Evolutionary conservation across 331 rosid genomes (phyloP), one percentile per base, ranked within the genome.

Genomic region (Cydonia oblonga): DNA sequence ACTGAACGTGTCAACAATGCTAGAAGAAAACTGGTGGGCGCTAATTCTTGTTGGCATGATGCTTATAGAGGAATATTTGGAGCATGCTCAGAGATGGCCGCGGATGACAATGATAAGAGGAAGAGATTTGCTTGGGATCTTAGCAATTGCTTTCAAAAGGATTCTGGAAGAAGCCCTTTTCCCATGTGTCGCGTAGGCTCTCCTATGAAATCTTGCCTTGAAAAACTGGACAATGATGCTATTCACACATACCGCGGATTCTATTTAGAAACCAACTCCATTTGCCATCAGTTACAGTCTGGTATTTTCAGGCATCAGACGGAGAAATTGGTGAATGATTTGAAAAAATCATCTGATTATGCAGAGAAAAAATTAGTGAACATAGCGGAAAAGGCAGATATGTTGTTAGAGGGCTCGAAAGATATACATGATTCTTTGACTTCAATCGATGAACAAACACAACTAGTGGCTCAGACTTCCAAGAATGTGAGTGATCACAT

Each of bases 121-220:
- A 84, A 90, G 42, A 90, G 93, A 66, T 81, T 92, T 24, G 90
- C 98, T 35, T 90, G 96, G 96, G 87, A 88, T 78, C 79, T 86
- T 8, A 86, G 93, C 71, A 89, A 87, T 72, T 92, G 98, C 73
- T 92, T 92, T 64, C 91, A 85, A 46, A 84, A 78, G 35, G 93
- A 90, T 51, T 84, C 92, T 33, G 93, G 93, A 3, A 83, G 91
- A 42, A 57, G 65, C 6, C 72, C 83, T 3, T 84, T 88, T 56
- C 96, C 96, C 12, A 71, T 42, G 1, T 92, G 96, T 65, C 84
- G 68, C 2, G 10, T 74, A 1, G 74, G 84, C 15, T 77, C 87
- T 22, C 15, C 88, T 3, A 88, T 90, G 86, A 33, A 82, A 33
- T 38, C 33, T 20, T 92, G 98, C 68, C 76, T 83, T 15, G 66